These are phyloP conservation scores for Hydnomerulius pinastri DNA, from an alignment of 768 basidiomycete genomes.

Conservation along the genomic window DNA sequence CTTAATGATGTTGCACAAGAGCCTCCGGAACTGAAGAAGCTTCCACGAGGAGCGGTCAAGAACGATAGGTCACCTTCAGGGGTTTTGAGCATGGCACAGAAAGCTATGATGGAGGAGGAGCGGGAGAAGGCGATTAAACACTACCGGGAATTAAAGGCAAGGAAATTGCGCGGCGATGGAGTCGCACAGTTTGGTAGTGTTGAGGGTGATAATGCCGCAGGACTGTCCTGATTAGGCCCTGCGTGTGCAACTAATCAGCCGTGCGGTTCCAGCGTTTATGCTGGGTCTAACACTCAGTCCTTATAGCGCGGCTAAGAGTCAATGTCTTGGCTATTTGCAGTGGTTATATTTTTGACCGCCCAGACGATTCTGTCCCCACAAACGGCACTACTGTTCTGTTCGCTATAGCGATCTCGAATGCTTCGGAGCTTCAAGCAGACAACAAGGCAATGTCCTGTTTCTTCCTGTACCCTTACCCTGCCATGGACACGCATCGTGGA, in stretches of 20 bases:
- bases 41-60: constrained; percentile 48
- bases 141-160: constrained; percentile 70
- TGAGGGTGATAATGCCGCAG: constrained; percentile 5
- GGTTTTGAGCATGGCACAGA: constrained; percentile 74
- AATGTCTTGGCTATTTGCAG: constrained; percentile 5
- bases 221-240: constrained; percentile 11
- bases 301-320: background rate
- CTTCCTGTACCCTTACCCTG: background rate
- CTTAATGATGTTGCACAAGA: constrained; percentile 73
- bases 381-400: background rate
- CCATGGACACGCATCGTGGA: too few relatives aligned
- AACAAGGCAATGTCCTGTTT: background rate
- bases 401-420: background rate
- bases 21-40: constrained; percentile 61
- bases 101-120: constrained; percentile 74
- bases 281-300: background rate
- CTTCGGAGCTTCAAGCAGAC: background rate
- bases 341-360: constrained; percentile 7
- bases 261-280: constrained; percentile 6
- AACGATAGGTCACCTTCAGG: constrained; percentile 35
- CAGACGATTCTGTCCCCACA: constrained; percentile 1
- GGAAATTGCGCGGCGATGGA: constrained; percentile 29
- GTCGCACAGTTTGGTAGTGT: constrained; percentile 11
- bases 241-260: background rate
- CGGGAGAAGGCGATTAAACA: constrained; percentile 66